Conservation (phyloP, 2,329 filamentous ascomycete genomes). For the Zarea fungicola region DNA sequence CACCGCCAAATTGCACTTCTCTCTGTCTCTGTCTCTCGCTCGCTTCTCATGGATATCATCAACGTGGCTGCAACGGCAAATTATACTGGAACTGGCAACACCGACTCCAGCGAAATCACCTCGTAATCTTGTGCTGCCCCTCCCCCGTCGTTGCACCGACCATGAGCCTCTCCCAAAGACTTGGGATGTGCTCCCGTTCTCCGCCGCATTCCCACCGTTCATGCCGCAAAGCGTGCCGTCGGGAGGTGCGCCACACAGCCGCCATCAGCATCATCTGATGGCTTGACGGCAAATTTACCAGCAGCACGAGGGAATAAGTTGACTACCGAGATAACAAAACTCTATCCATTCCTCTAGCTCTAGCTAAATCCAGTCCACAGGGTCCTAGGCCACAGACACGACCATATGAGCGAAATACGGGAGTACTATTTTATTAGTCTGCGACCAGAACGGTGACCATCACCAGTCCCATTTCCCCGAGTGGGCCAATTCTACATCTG, state of each 20-base stretch:
- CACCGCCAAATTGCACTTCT: background rate
- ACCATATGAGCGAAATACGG: too few species aligned
- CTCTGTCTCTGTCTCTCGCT: background rate
- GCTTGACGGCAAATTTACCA: background rate
- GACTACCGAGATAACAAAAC: too few species aligned
- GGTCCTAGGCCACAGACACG: too few species aligned
- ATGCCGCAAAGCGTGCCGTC: constrained; percentile 6
- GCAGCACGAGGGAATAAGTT: background rate
- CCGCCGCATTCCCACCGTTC: constrained; percentile 10
- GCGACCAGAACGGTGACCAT: too few species aligned
- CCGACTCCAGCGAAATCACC: too few species aligned
- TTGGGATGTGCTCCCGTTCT: constrained; percentile 7
- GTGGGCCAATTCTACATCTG: too few species aligned
- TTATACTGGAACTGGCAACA: too few species aligned
- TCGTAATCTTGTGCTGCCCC: background rate
- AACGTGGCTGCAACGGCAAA: background rate
- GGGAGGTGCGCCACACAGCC: constrained; percentile 5
- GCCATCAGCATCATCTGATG: constrained; percentile 2
- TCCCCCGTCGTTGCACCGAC: background rate
- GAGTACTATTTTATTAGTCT: too few species aligned
- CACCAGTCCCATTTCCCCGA: too few species aligned
- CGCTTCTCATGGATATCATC: background rate
- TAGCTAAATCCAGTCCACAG: too few species aligned
- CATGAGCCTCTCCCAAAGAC: background rate
- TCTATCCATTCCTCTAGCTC: background rate